Evolutionary conservation across 1,284 basidiomycete genomes (phyloP).

Genomic region (Puccinia coronata): DNA sequence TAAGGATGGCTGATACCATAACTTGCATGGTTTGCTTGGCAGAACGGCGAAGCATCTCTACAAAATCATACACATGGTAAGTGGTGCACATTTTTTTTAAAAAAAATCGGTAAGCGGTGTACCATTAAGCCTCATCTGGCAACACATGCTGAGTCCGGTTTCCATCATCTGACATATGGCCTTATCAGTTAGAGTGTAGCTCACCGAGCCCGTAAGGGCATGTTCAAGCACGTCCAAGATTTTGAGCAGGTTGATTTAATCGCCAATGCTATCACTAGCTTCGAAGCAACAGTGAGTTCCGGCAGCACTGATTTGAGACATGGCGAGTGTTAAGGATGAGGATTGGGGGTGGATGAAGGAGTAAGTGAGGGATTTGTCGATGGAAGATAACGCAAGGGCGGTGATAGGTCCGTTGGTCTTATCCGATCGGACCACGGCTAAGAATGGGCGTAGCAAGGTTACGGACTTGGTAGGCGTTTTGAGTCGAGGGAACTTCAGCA

Average conservation of each 20-base stretch:
- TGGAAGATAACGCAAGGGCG: constrained; percentile 77
- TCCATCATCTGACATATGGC: constrained; percentile 98
- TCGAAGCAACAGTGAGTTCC: constrained; percentile 97
- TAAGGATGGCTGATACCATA: constrained; percentile 76
- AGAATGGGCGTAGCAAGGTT: constrained; percentile 77
- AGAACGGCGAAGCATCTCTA: constrained; percentile 84
- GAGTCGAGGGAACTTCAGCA: constrained; percentile 19
- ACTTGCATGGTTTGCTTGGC: constrained; percentile 91
- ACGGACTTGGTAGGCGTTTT: constrained; percentile 43
- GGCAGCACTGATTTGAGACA: constrained; percentile 82
- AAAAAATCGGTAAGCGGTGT: constrained; percentile 34
- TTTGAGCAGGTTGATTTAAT: constrained; percentile 90
- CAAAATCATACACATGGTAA: neutral
- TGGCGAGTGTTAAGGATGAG: constrained; percentile 63
- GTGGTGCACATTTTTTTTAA: neutral
- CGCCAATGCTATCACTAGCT: constrained; percentile 91
- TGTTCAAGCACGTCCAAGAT: constrained; percentile 89
- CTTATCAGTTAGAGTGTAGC: constrained; percentile 75
- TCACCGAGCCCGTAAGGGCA: constrained; percentile 72
- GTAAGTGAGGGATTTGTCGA: constrained; percentile 82
- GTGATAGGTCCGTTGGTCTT: constrained; percentile 93
- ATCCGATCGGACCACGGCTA: constrained; percentile 86
- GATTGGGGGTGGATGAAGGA: constrained; percentile 67
- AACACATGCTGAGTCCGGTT: constrained; percentile 93
- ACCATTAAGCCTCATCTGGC: constrained; percentile 93